These are phyloP conservation scores for Salvia sclarea DNA, from an alignment of 305 asterid species.

Conservation along the genomic window DNA sequence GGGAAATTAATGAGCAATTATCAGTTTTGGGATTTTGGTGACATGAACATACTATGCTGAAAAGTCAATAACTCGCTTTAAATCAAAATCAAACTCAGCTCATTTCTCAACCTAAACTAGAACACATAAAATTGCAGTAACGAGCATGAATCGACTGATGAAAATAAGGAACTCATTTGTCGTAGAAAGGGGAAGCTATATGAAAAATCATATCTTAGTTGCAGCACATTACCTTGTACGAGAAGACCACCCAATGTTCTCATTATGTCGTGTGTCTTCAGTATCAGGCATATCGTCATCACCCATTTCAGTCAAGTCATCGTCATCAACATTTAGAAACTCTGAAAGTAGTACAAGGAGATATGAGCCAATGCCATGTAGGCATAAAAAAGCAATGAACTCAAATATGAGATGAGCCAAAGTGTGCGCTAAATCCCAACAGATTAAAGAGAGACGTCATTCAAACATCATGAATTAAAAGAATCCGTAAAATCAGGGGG, in stretches of 20 bases:
- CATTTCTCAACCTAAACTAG: slow-evolving; percentile 8
- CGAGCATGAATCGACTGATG: not conserved
- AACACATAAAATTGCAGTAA: not conserved
- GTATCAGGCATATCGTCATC: slow-evolving; percentile 70
- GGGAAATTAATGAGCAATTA: not conserved
- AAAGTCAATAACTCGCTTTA: not conserved
- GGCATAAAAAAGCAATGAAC: slow-evolving; percentile 8
- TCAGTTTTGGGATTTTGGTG: not conserved
- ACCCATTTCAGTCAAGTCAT: slow-evolving; percentile 65
- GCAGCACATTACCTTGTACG: slow-evolving; percentile 70
- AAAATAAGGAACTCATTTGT: not conserved
- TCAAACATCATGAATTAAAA: not conserved
- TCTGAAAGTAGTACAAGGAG: slow-evolving; percentile 49
- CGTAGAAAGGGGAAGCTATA: not conserved
- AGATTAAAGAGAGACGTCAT: not conserved
- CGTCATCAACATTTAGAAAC: slow-evolving; percentile 78
- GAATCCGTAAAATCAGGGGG: not conserved
- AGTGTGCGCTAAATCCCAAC: not conserved
- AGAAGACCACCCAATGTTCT: slow-evolving; percentile 88
- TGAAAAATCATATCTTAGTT: not conserved
- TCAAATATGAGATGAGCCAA: not conserved
- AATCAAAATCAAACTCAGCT: slow-evolving; percentile 4
- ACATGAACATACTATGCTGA: not conserved
- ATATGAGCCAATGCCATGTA: slow-evolving; percentile 25
- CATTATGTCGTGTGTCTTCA: slow-evolving; percentile 42